Conservation (phyloP, 1,284 basidiomycete genomes). For the Trichosporon coremiiforme region DNA sequence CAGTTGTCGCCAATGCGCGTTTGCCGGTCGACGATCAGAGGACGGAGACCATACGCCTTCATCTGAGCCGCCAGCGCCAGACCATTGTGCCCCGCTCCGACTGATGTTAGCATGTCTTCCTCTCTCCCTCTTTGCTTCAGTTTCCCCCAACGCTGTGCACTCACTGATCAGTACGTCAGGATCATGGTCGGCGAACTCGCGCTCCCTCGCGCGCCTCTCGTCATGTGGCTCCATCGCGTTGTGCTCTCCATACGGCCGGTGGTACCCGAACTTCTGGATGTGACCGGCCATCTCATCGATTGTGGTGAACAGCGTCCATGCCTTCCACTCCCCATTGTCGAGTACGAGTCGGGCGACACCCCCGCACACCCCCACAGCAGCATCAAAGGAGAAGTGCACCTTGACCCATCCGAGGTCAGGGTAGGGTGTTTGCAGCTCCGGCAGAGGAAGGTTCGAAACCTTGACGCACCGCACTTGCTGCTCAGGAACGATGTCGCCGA, state of each 20-base stretch:
- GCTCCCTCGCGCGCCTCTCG: background rate
- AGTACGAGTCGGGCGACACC: background rate
- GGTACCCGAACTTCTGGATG: background rate
- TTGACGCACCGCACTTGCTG: background rate
- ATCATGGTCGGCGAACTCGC: background rate
- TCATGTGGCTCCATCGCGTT: background rate
- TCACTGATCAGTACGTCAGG: background rate
- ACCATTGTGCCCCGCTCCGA: conserved; percentile 70
- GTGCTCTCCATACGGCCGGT: background rate
- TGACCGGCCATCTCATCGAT: background rate
- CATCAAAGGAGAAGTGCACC: background rate
- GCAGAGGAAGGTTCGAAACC: background rate
- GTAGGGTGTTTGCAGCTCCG: background rate
- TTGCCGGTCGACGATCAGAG: conserved; percentile 63
- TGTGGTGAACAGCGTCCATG: background rate
- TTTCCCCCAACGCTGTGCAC: background rate
- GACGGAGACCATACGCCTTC: conserved; percentile 62
- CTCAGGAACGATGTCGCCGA: background rate
- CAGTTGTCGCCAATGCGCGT: conserved; percentile 62
- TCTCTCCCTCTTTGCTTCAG: too few relatives aligned
- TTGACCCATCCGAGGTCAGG: background rate
- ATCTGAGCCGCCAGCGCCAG: conserved; percentile 65
- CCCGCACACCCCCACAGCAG: background rate
- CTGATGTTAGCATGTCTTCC: conserved; percentile 26
- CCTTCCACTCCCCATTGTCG: background rate